Evolutionary conservation across 2,329 filamentous ascomycete genomes (phyloP).

Genomic region (Ceratocystis albifundus): DNA sequence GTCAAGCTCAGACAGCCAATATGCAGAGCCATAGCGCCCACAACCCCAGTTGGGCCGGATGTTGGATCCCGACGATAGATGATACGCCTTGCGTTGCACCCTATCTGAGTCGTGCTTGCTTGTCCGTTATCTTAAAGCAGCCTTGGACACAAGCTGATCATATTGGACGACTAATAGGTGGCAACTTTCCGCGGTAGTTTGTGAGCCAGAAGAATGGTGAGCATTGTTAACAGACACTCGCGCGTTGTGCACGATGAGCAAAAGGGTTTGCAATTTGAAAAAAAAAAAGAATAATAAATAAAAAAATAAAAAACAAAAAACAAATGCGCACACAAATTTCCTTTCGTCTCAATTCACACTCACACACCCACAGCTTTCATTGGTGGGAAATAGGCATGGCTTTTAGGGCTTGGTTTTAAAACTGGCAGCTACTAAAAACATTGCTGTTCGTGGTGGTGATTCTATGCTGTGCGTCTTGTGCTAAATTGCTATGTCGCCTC

Average conservation of each 20-base stretch:
- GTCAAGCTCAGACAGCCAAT: neutral
- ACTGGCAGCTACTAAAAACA: neutral
- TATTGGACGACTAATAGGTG: neutral
- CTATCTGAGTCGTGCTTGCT: neutral
- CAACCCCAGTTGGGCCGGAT: neutral
- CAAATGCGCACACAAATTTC: neutral
- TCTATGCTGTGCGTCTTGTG: too few relatives aligned
- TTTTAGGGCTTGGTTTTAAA: neutral
- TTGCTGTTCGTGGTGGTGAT: too few relatives aligned
- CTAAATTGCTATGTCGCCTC: too few relatives aligned
- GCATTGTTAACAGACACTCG: too few relatives aligned
- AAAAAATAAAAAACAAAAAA: neutral
- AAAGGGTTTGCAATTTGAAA: too few relatives aligned
- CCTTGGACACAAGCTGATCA: neutral
- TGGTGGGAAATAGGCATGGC: neutral
- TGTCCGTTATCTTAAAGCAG: neutral
- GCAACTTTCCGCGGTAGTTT: neutral
- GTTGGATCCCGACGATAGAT: neutral
- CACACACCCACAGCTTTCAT: neutral
- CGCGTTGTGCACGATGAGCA: too few relatives aligned
- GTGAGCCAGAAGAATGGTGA: neutral
- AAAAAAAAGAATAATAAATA: too few relatives aligned
- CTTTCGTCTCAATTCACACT: neutral
- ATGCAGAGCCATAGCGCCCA: neutral
- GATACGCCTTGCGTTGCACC: neutral